These are phyloP conservation scores for Rhododendron ferrugineum DNA, from an alignment of 148 eudicot species.

Conservation along the genomic window DNA sequence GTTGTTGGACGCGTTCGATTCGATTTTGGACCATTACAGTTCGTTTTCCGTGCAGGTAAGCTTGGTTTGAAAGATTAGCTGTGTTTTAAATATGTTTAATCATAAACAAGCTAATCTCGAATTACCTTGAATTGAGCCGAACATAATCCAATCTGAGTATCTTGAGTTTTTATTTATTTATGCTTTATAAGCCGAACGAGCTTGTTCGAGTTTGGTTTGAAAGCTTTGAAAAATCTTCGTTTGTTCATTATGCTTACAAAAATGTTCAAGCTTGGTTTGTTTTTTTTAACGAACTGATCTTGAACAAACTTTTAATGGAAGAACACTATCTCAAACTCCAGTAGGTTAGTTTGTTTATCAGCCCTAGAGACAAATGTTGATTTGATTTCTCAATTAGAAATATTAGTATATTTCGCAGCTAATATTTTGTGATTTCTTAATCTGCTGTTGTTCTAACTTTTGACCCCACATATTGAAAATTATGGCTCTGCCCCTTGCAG, in stretches of 20 bases:
- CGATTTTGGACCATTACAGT: slow-evolving; percentile 46
- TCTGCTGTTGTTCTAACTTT: background rate
- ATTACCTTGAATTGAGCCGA: background rate
- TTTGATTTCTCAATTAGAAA: background rate
- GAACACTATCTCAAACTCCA: background rate
- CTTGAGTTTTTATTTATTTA: no score
- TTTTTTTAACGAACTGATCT: background rate
- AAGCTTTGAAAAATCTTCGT: background rate
- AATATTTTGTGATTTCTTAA: background rate
- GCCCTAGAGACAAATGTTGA: background rate
- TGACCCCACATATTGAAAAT: background rate
- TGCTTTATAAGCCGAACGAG: no score
- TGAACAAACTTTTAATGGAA: background rate
- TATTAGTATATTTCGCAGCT: background rate
- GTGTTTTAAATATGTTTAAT: background rate
- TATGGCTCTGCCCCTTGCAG: slow-evolving; percentile 13
- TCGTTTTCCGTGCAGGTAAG: slow-evolving; percentile 42
- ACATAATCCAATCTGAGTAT: background rate
- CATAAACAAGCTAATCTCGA: background rate
- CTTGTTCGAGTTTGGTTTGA: no score
- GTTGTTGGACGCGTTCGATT: slow-evolving; percentile 38
- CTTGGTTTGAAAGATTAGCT: no score
- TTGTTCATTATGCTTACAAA: background rate
- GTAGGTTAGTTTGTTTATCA: background rate
- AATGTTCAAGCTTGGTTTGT: background rate